These are phyloP conservation scores for Elsinoe fawcettii DNA, from an alignment of 2,329 filamentous ascomycete species.

Conservation along the genomic window DNA sequence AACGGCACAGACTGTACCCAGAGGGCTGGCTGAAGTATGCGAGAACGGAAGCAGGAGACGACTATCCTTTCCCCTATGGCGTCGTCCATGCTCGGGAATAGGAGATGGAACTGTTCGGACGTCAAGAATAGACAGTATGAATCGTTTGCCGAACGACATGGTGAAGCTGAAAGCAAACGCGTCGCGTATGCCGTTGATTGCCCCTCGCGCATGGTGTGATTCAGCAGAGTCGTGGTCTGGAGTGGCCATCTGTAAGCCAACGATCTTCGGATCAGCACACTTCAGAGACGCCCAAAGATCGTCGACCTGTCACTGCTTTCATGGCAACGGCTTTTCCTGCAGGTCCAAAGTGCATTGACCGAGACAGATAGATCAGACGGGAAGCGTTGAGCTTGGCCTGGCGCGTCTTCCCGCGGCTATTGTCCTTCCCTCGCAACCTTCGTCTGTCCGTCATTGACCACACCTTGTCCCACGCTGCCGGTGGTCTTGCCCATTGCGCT, in stretches of 20 bases:
- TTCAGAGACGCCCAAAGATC: not conserved
- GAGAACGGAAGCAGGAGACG: conserved; percentile 10
- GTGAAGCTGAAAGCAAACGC: not conserved
- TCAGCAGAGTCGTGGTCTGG: not conserved
- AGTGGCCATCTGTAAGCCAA: not conserved
- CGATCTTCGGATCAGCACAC: not conserved
- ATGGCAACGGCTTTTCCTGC: conserved; percentile 11
- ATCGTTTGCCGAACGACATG: not conserved
- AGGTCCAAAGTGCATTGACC: conserved; percentile 1
- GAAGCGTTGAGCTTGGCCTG: conserved; percentile 10
- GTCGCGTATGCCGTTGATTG: not conserved
- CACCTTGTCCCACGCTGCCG: not conserved
- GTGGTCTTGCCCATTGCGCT: too few species aligned
- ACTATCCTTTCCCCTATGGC: not conserved
- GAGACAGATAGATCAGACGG: conserved; percentile 3
- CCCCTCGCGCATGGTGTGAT: not conserved
- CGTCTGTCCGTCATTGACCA: not conserved
- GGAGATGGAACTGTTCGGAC: not conserved
- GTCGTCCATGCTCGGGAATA: conserved; percentile 5
- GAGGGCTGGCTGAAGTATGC: not conserved
- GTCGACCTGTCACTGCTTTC: conserved; percentile 7
- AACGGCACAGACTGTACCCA: not conserved
- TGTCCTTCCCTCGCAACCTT: not conserved
- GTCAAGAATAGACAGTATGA: not conserved
- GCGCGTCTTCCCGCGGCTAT: conserved; percentile 13